A percentile compares a stretch with the other conserved stretches of the same genome.
Evolutionary conservation across 129 eudicot genomes (phyloP).

Genomic region (Mikania micrantha): DNA sequence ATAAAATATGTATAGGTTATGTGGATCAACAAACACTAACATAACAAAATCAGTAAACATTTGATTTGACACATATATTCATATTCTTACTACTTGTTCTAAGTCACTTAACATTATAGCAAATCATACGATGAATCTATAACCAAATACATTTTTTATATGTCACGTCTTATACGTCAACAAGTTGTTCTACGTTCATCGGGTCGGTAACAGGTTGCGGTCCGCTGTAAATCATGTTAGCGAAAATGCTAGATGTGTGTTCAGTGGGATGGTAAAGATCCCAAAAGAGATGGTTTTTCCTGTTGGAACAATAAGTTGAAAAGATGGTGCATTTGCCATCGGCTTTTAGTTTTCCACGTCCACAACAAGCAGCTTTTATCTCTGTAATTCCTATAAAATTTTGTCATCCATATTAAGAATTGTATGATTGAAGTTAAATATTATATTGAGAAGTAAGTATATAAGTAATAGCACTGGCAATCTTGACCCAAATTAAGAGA

Average conservation of each 20-base stretch:
- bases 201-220: constrained; percentile 34
- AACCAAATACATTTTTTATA: not conserved
- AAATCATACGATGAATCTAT: not conserved
- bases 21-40: not conserved
- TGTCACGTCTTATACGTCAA: constrained; percentile 27
- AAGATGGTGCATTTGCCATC: constrained; percentile 50
- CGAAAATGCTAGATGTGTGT: constrained; percentile 36
- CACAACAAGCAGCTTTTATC: constrained; percentile 74
- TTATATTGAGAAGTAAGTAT: no score
- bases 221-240: constrained; percentile 32
- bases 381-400: constrained; percentile 50
- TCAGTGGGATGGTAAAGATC: constrained; percentile 79
- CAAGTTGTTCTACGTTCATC: constrained; percentile 45
- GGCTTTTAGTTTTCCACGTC: constrained; percentile 63
- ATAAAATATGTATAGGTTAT: no score
- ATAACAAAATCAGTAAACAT: not conserved
- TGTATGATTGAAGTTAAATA: no score
- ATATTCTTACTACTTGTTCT: not conserved
- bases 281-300: constrained; percentile 68
- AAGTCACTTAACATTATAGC: not conserved
- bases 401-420: not conserved
- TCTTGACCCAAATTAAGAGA: no score
- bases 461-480: no score
- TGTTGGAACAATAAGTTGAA: constrained; percentile 48
- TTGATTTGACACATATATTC: not conserved